These are phyloP conservation scores for Lactarius hengduanensis DNA, from an alignment of 768 basidiomycete genomes.

Conservation along the genomic window DNA sequence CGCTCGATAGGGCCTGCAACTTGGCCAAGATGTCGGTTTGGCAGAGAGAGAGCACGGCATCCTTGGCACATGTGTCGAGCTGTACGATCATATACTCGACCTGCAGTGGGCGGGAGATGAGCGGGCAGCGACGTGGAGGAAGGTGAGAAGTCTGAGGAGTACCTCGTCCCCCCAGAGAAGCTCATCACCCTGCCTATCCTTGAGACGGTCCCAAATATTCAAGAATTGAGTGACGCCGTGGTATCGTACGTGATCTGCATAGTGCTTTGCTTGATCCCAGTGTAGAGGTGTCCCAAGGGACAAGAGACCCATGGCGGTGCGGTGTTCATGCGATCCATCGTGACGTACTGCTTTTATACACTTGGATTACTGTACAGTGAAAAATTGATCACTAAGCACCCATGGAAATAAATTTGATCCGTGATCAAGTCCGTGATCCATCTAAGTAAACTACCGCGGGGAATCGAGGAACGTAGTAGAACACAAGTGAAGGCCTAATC, in stretches of 20 bases:
- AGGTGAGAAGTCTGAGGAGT: conserved; percentile 14
- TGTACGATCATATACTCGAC: conserved; percentile 95
- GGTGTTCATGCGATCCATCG: background rate
- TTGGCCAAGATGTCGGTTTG: conserved; percentile 92
- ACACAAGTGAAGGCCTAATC: no score
- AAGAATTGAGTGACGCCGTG: conserved; percentile 97
- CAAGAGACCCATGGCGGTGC: conserved; percentile 76
- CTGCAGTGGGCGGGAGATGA: conserved; percentile 41
- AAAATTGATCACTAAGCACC: conserved; percentile 16
- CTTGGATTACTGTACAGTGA: background rate
- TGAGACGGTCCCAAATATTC: conserved; percentile 88
- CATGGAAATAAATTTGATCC: background rate
- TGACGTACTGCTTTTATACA: background rate
- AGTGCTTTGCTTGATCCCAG: conserved; percentile 87
- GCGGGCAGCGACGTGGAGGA: conserved; percentile 2
- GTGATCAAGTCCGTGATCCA: no score
- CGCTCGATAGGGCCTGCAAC: conserved; percentile 63
- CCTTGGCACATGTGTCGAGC: conserved; percentile 74
- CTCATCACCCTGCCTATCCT: conserved; percentile 87
- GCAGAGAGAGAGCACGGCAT: conserved; percentile 86
- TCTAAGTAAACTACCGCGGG: background rate
- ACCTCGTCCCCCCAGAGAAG: conserved; percentile 99
- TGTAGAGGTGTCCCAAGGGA: conserved; percentile 88
- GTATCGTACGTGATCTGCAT: conserved; percentile 83
- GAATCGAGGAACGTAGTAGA: no score